Evolutionary conservation across 1,284 basidiomycete species (phyloP), one percentile per base, ranked within the genome.

Genomic region (Stereum hirsutum): DNA sequence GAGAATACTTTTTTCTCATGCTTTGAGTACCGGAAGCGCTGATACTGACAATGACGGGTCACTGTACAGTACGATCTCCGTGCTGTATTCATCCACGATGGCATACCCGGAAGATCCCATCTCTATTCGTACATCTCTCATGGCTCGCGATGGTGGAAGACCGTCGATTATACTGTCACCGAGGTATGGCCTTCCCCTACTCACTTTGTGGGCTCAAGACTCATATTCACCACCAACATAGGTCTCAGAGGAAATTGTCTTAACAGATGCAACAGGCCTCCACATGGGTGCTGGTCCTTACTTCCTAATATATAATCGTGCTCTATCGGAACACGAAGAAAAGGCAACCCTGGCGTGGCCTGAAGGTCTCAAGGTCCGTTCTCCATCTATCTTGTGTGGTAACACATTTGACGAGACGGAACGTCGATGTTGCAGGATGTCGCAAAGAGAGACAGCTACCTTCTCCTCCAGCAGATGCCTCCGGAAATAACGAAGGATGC

Each of bases 281-380:
- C 83, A 86, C 53, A 68, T 87, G 6, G 71, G 75, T 14, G 80
- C 82, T 10, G 85, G 86, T 0, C 83, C 86, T 0, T 86, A 81
- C 58, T 60, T 87, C 52, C 62, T 88, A 19, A 58, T 89, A 28
- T 89, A 89, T 59, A 82, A 78, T 47, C 71, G 72, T 14, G 64
- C 68, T 19, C 43, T 75, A 2, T 56, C 68, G 5, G 67, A 71
- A 21, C 52, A 54, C 10, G 54, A 59, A 17, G 54, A 55, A 40
- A 48, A 52, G 35, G 46, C 34, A n/a, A 52, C 51, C 1, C 42
- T 61, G 4, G 55, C 58, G 3, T 71, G 70, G 69, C 68, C 68
- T 25, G 59, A 61, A n/a, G 50, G 54, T 27, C 48, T 71, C 47
- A 68, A 69, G 57, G 68, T 69, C 26, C 26, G 50, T 44, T 17